These are phyloP conservation scores for Suillus variegatus DNA, from an alignment of 768 basidiomycete genomes.

Conservation along the genomic window DNA sequence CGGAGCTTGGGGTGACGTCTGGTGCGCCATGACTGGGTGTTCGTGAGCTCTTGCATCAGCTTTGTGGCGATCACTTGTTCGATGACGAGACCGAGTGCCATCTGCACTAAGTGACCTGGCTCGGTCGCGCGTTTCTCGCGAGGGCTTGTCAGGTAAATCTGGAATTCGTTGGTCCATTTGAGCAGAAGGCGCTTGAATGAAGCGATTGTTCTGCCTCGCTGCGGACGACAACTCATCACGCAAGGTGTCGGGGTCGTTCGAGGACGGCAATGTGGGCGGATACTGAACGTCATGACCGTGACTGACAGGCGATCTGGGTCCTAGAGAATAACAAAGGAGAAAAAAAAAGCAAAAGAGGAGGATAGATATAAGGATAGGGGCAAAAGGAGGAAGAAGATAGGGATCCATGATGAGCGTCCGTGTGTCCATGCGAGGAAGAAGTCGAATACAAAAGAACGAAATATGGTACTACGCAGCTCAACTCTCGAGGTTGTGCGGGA, in stretches of 20 bases:
- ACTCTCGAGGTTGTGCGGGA: constrained; percentile 51
- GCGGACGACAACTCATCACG: constrained; percentile 6
- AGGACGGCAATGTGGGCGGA: constrained; percentile 15
- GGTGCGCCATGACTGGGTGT: background rate
- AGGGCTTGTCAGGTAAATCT: constrained; percentile 18
- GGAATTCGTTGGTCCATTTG: constrained; percentile 16
- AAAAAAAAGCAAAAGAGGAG: constrained; percentile 28
- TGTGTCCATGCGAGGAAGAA: constrained; percentile 39
- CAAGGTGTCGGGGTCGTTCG: constrained; percentile 19
- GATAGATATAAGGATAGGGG: constrained; percentile 31
- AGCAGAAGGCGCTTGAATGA: constrained; percentile 19
- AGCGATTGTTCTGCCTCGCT: constrained; percentile 21
- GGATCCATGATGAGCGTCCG: constrained; percentile 44
- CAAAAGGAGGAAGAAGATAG: constrained; percentile 31
- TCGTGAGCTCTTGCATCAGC: constrained; percentile 8
- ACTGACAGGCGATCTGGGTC: constrained; percentile 39
- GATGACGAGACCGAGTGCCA: constrained; percentile 18
- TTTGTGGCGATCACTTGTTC: constrained; percentile 16
- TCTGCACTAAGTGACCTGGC: constrained; percentile 19
- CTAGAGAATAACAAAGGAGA: constrained; percentile 41
- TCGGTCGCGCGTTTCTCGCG: constrained; percentile 22
- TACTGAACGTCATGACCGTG: constrained; percentile 33
- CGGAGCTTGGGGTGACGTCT: constrained; percentile 3
- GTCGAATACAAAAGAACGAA: constrained; percentile 39
- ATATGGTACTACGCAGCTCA: constrained; percentile 34